Conservation (phyloP, 106 monocot genomes). For the Dendrobium chrysotoxum region DNA sequence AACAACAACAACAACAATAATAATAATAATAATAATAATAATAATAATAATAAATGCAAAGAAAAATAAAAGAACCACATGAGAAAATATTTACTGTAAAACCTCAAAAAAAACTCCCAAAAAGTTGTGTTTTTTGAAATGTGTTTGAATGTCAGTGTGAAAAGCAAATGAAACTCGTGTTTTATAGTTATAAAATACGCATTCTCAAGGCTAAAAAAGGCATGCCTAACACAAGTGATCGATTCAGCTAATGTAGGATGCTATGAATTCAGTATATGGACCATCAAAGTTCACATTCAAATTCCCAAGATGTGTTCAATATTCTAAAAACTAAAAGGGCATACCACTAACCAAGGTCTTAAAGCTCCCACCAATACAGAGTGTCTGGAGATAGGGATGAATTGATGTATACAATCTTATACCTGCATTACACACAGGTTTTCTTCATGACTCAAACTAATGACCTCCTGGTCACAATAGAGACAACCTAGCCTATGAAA, state of each 20-base stretch:
- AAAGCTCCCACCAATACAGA: neutral
- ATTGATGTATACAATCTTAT: neutral
- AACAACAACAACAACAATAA: too few relatives aligned
- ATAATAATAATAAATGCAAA: neutral
- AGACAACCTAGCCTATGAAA: too few relatives aligned
- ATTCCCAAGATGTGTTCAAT: neutral
- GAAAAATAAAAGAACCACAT: neutral
- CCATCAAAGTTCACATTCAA: neutral
- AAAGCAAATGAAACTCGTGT: neutral
- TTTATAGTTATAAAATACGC: neutral
- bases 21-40: too few relatives aligned
- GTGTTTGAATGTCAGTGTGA: neutral
- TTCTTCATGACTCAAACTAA: neutral
- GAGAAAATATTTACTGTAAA: neutral
- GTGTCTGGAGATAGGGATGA: neutral
- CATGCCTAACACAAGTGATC: neutral
- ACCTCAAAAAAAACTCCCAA: neutral
- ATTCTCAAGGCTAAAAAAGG: neutral
- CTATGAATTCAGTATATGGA: neutral
- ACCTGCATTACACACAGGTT: neutral
- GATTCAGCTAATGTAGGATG: neutral
- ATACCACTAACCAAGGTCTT: neutral
- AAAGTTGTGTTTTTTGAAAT: neutral
- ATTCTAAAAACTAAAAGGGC: neutral
- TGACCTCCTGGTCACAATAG: neutral